phyloP scores from a whole-genome alignment of 345 rosid species.

The Excoecaria cochinchinensis region DNA sequence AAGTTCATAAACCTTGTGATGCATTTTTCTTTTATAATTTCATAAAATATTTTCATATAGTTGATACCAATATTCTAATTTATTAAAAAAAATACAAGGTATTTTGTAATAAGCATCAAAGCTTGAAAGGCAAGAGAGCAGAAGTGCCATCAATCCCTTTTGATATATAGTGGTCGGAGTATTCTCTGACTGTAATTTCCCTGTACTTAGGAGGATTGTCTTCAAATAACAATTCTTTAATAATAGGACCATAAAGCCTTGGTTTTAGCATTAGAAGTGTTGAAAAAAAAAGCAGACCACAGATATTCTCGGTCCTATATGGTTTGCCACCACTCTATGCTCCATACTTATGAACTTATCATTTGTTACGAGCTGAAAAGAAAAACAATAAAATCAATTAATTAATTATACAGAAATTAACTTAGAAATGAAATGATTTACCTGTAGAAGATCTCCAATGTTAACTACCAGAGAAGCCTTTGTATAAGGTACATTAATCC shows the following conservation, averaged over 20 bases:
- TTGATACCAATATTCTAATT: no score
- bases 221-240: constrained; percentile 42
- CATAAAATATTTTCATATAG: no score
- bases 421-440: not conserved
- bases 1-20: no score
- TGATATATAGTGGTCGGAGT: constrained; percentile 2
- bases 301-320: constrained; percentile 41
- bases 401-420: not conserved
- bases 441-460: constrained; percentile 34
- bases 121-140: constrained; percentile 32
- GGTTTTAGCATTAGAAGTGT: not conserved
- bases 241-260: constrained; percentile 39
- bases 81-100: no score
- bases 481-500: constrained; percentile 22
- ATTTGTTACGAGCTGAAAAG: constrained; percentile 25
- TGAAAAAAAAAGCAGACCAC: constrained; percentile 42
- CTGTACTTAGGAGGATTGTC: constrained; percentile 33
- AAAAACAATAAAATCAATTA: not conserved
- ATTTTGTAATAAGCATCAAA: not conserved
- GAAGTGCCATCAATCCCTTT: constrained; percentile 44
- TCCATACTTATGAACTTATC: constrained; percentile 19
- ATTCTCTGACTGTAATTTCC: constrained; percentile 33
- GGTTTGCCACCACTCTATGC: constrained; percentile 17
- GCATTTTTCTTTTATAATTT: no score
- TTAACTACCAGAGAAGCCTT: constrained; percentile 23